Evolutionary conservation across 2,329 filamentous ascomycete species (phyloP).

Genomic region (Xylariaceae sp.): DNA sequence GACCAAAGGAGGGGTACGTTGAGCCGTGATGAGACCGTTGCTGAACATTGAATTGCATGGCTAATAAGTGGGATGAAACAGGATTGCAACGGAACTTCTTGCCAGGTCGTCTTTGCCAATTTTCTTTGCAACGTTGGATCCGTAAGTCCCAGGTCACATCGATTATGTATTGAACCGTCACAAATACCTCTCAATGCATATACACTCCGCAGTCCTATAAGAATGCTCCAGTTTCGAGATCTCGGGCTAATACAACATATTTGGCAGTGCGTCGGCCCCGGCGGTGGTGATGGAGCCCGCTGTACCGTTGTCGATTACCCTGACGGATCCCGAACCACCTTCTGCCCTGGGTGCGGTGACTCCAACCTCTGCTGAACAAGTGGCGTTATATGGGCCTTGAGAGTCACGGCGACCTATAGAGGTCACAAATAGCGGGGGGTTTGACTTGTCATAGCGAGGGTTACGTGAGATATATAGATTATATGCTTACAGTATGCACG

Average conservation of each 20-base stretch:
- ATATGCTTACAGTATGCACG: too few species aligned
- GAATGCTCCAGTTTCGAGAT: neutral
- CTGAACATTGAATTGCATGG: neutral
- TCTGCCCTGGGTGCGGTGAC: conserved; percentile 3
- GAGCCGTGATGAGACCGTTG: neutral
- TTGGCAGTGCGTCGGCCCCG: conserved; percentile 3
- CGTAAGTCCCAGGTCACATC: neutral
- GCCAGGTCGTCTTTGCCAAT: neutral
- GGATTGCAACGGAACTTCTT: conserved; percentile 8
- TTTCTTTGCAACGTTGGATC: conserved; percentile 1
- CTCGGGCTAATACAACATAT: neutral
- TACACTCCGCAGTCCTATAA: neutral
- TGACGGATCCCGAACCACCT: neutral
- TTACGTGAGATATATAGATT: too few species aligned
- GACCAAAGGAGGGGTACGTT: conserved; percentile 1
- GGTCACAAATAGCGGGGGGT: too few species aligned
- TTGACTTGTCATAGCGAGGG: too few species aligned
- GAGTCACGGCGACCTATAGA: neutral
- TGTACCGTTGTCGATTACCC: conserved; percentile 8
- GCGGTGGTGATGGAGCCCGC: conserved; percentile 4
- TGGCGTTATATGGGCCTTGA: neutral
- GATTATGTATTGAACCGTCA: neutral
- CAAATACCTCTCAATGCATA: neutral
- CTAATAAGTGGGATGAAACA: neutral
- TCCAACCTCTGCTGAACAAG: conserved; percentile 4